Percentiles rank a stretch among this genome's conserved stretches.
These are phyloP conservation scores for Breviolum minutum DNA, from an alignment of 73 alveolate species.

Conservation along the genomic window DNA sequence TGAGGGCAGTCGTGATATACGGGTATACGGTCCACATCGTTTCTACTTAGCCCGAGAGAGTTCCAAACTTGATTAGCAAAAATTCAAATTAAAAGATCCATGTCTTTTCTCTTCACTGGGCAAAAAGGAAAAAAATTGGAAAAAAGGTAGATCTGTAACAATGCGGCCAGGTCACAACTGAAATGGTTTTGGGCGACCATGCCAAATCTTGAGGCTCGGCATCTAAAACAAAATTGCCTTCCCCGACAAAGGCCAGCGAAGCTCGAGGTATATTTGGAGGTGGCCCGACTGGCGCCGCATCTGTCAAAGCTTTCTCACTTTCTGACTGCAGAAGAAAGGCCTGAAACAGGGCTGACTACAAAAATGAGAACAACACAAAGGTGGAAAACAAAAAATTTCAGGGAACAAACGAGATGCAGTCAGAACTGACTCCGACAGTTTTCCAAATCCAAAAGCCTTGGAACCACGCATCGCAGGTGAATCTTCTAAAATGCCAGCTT, in stretches of 20 bases:
- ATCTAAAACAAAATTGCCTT: slow-evolving; percentile 80
- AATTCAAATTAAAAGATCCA: no score
- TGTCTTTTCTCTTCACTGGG: no score
- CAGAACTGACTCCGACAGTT: not conserved
- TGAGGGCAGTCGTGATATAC: no score
- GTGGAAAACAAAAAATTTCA: not conserved
- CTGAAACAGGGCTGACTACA: not conserved
- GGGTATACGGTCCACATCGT: no score
- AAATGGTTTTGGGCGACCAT: slow-evolving; percentile 69
- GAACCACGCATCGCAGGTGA: slow-evolving; percentile 80
- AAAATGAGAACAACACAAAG: not conserved
- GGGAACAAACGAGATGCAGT: not conserved
- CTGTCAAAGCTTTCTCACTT: not conserved
- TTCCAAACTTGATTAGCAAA: no score
- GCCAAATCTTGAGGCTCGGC: slow-evolving; percentile 59
- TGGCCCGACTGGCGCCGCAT: not conserved
- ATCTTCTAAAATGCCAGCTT: not conserved
- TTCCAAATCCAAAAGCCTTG: slow-evolving; percentile 12
- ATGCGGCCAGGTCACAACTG: slow-evolving; percentile 16
- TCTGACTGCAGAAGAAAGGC: slow-evolving; percentile 1
- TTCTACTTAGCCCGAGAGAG: no score
- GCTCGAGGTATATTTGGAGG: slow-evolving; percentile 75
- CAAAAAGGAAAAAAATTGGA: not conserved
- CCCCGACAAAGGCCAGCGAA: slow-evolving; percentile 72
- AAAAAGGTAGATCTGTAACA: not conserved